phyloP scores from a whole-genome alignment of 257 asterid genomes.

The Gentiana macrophylla region DNA sequence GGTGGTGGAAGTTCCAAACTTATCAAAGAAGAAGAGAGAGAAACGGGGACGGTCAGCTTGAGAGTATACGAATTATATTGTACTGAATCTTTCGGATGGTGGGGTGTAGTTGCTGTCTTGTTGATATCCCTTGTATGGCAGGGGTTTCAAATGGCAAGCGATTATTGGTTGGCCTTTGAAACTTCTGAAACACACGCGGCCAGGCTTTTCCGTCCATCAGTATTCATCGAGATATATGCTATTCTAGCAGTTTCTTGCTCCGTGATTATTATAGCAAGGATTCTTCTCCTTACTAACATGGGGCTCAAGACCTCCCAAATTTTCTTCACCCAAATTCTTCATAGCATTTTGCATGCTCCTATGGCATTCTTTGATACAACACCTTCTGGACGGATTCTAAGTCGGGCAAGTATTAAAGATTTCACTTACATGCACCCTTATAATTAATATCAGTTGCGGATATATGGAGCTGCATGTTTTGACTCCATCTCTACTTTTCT shows the following conservation, averaged over 20 bases:
- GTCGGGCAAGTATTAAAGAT: constrained; percentile 49
- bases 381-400: constrained; percentile 93
- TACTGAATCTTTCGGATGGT: constrained; percentile 87
- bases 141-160: constrained; percentile 62
- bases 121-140: constrained; percentile 56
- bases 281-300: constrained; percentile 43
- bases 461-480: background rate
- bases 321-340: constrained; percentile 73
- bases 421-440: background rate
- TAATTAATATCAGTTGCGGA: background rate
- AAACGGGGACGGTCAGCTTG: constrained; percentile 65
- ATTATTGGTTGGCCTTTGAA: constrained; percentile 90
- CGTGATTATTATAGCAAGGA: constrained; percentile 42
- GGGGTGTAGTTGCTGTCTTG: constrained; percentile 48
- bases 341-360: constrained; percentile 82
- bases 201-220: constrained; percentile 47
- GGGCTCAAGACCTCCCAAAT: constrained; percentile 86
- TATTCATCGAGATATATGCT: constrained; percentile 62
- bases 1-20: constrained; percentile 49
- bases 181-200: constrained; percentile 54
- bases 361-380: constrained; percentile 98
- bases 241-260: constrained; percentile 33
- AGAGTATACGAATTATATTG: constrained; percentile 64
- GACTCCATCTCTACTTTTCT: background rate
- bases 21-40: constrained; percentile 86